Conservation (phyloP, 352 stramenopile species). For the Phytophthora tentaculata region DNA sequence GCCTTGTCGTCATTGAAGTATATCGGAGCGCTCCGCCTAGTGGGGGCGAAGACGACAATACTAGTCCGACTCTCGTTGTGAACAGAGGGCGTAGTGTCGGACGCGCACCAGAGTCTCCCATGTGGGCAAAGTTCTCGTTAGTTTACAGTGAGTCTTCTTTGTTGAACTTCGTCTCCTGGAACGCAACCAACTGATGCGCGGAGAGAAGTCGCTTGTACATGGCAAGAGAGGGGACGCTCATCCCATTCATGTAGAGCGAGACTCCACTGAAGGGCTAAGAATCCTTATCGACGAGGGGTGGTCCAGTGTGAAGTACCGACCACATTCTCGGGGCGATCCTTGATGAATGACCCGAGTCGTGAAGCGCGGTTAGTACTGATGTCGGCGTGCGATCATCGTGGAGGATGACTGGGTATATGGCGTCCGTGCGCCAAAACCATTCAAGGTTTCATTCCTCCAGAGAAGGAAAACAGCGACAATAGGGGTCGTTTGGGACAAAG, state of each 20-base stretch:
- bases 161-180: slow-evolving; percentile 30
- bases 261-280: slow-evolving; percentile 11
- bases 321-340: too few relatives aligned
- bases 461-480: too few relatives aligned
- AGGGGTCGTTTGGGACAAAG: too few relatives aligned
- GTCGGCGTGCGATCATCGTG: too few relatives aligned
- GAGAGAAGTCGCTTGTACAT: slow-evolving; percentile 26
- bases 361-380: too few relatives aligned
- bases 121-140: slow-evolving; percentile 11
- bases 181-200: slow-evolving; percentile 7
- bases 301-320: too few relatives aligned
- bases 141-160: slow-evolving; percentile 23
- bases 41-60: slow-evolving; percentile 14
- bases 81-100: slow-evolving; percentile 11
- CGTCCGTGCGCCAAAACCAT: too few relatives aligned
- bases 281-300: too few relatives aligned
- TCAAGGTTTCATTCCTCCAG: too few relatives aligned
- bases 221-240: background rate
- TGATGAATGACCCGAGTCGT: too few relatives aligned
- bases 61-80: slow-evolving; percentile 16
- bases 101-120: slow-evolving; percentile 21
- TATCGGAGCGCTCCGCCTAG: slow-evolving; percentile 5
- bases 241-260: slow-evolving; percentile 26
- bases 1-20: background rate
- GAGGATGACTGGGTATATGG: too few relatives aligned